Evolutionary conservation across 306 rosid genomes (phyloP).

Genomic region (Pterocarpus santalinus): DNA sequence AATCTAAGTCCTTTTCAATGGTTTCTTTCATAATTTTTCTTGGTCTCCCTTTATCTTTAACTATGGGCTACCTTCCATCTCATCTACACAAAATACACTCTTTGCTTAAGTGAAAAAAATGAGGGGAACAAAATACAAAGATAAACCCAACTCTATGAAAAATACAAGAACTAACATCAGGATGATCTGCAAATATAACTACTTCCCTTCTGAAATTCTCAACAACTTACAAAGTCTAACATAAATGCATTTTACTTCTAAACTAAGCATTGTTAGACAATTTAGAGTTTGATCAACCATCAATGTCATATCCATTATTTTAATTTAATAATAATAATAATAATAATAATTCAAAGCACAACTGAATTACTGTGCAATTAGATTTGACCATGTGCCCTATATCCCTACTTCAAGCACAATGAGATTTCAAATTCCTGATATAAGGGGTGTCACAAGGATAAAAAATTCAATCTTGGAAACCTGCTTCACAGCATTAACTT

Average conservation of each 20-base stretch:
- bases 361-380: neutral
- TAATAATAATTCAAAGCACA: neutral
- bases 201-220: conserved; percentile 21
- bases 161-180: conserved; percentile 21
- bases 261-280: conserved; percentile 15
- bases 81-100: neutral
- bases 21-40: neutral
- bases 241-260: too few species aligned
- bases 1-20: neutral
- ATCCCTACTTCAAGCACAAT: neutral
- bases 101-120: neutral
- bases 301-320: neutral
- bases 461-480: neutral
- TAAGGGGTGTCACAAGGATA: neutral
- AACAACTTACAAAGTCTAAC: neutral
- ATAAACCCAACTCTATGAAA: conserved; percentile 3
- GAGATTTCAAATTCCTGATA: neutral
- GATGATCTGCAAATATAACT: conserved; percentile 1
- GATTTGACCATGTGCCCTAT: neutral
- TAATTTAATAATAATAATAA: too few species aligned
- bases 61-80: neutral
- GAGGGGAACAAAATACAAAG: neutral
- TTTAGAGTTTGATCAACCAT: conserved; percentile 1
- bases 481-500: conserved; percentile 32
- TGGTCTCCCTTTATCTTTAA: neutral